Conservation (phyloP, 371 early-diverging fungal genomes). For the Circinella minor region DNA sequence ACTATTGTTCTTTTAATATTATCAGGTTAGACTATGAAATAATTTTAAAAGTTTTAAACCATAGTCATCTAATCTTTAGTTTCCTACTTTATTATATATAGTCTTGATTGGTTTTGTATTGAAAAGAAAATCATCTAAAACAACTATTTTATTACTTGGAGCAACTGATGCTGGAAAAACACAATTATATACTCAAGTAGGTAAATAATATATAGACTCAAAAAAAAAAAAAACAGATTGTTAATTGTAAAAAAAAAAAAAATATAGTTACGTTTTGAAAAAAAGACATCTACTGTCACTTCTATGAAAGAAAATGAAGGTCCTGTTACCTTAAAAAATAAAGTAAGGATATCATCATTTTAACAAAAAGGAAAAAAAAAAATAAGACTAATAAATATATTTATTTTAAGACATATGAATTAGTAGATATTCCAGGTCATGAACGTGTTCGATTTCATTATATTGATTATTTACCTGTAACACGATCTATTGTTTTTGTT, state of each 20-base stretch:
- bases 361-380: background rate
- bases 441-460: conserved; percentile 80
- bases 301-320: conserved; percentile 81
- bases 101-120: conserved; percentile 13
- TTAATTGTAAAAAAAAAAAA: too few species aligned
- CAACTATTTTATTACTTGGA: conserved; percentile 60
- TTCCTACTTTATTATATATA: background rate
- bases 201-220: too few species aligned
- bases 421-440: conserved; percentile 92
- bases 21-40: background rate
- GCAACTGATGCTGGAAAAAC: conserved; percentile 71
- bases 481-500: conserved; percentile 79
- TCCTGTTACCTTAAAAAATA: conserved; percentile 41
- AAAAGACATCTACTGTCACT: conserved; percentile 59
- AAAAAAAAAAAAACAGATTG: background rate
- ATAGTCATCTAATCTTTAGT: background rate
- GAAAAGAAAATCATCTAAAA: conserved; percentile 37
- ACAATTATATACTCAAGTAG: conserved; percentile 58
- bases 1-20: conserved; percentile 5
- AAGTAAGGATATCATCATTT: conserved; percentile 31
- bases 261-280: conserved; percentile 57
- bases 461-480: conserved; percentile 68
- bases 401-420: conserved; percentile 41
- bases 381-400: background rate
- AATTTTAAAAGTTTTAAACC: too few species aligned